Base-by-base conservation (phyloP, 1,139 yeast species). In the Blastobotrys buckinghamii region DNA sequence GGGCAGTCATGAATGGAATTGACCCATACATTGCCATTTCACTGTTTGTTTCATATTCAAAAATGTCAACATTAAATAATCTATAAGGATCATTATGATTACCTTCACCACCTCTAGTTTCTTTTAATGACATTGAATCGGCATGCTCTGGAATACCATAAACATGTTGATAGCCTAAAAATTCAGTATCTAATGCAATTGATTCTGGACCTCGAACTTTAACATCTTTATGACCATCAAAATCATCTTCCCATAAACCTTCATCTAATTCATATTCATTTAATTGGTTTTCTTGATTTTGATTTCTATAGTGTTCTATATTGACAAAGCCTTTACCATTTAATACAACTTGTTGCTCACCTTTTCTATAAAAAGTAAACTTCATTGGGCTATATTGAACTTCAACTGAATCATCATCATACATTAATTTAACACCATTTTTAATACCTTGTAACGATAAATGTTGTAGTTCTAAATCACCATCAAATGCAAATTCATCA, bases 121-220 rank as follows among this genome's bases (percentile, higher is more conserved):
- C 92, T 50, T 80, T 76, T 56, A 92, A 72, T 20, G 82, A 75
- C 52, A 92, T 68, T 0, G 84, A 72, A 58, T 87, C 96, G 0
- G 97, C 90, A 63, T 92, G 98, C 64, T 92, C 98, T 0, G 98
- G 97, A 45, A 92, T 84, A 20, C 99, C 99, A 62, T 79, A 92
- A 0, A 88, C 84, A 58, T 84, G 75, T 10, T 71, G 65, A 58
- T 74, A 83, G 0, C 79, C 81, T 4, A 67, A 63, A 58, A 92
- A 83, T 0, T 79, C 68, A 50, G 89, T 75, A 64, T 92, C 99
- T 39, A 86, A 54, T 0, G 84, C 96, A 35, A 92, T 74, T 0
- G 97, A 79, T 65, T 92, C 97, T 0, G 98, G 97, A 0, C 99
- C 98, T 42, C 86, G 71, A 8, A 88, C 86, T 20, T 83, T 52